Base-by-base conservation (phyloP, 371 early-diverging fungal genomes). In the Rhizopus arrhizus region DNA sequence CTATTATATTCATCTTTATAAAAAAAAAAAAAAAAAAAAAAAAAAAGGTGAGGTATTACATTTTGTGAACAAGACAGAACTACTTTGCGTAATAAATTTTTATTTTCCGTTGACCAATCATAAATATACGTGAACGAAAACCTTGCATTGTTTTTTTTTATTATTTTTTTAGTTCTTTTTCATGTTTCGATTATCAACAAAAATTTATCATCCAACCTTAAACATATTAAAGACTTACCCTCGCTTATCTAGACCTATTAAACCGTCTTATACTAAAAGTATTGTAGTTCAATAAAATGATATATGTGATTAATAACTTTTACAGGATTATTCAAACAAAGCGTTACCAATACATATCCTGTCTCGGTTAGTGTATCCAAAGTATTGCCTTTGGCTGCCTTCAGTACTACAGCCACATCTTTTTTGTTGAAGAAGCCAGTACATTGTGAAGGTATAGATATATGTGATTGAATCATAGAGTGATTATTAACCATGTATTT, bases 381-480 rank as follows among this genome's bases (percentile, higher is more conserved):
- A 41, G 54, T 69, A 2, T 2, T 69, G 43, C 45, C 63, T 15
- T 45, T 73, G 38, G 58, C 66, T 46, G 40, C 60, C 1, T 11
- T 58, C 8, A 59, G 56, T 31, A 63, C 47, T 16, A 41, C 53
- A 0, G 34, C 63, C 15, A 32, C 61, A 10, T 45, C 68, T n/a
- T 36, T 72, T 29, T 56, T 62, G 6, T 41, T 59, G n/a, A 72
- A 66, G 16, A 47, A 62, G 11, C 56, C 68, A 5, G 73, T 62
- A 2, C 51, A 65, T 4, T 75, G 76, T 56, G 62, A 75, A 65
- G 75, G 70, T 72, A 65, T 36, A 34, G 28, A 34, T 33, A 12
- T 29, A 12, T 11, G 22, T 47, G 2, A 5, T 12, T n/a, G 28
- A 42, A 28, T n/a, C 22, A 11, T 43, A 10, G 12, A 34, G 38